Base-by-base conservation (phyloP, 805 yeast species). In the Sugiyamaella qingdaonensis region DNA sequence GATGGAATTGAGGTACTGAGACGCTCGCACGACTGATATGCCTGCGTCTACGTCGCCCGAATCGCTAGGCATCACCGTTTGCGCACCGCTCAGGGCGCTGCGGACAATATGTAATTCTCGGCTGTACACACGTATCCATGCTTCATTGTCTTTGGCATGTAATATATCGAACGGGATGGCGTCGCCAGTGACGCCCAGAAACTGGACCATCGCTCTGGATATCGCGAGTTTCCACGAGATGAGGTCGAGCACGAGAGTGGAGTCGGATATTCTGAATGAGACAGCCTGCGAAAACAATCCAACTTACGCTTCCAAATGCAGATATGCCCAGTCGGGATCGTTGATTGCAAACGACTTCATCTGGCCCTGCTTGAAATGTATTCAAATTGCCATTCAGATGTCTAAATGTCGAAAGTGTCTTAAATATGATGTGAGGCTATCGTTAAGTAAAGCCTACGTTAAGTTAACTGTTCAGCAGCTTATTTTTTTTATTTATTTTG, bases 301-400 rank as follows among this genome's bases (percentile, higher is more conserved):
- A 10, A 58, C 64, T 58, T 52, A 61, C 62, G 58, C 18, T 34
- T 54, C 56, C 32, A 67, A 51, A 55, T 61, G 62, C 47, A 68
- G 44, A 49, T 68, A 69, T 11, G 64, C 66, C 61, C 63, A 65
- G 48, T 68, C 70, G 1, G 70, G 65, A 32, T 52, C 31, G 24
- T 52, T 52, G 19, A 59, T 29, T 3, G 61, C 49, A 36, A 58
- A 57, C 1, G 54, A 36, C n/a, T 34, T 14, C 41, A 24, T 24
- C 7, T 24, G 29, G 7, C 7, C 7, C 29, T 24, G 3, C 29
- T 24, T 24, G n/a, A 24, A 7, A 24, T 24, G 29, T 24, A 24
- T 24, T 24, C 29, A 7, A 24, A 24, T 7, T 24, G 3, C 29
- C 29, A n/a, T n/a, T 24, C 29, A 24, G 7, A 24, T 24, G 29